Conservation (phyloP, 768 basidiomycete species). For the Gelatoporia subvermispora region DNA sequence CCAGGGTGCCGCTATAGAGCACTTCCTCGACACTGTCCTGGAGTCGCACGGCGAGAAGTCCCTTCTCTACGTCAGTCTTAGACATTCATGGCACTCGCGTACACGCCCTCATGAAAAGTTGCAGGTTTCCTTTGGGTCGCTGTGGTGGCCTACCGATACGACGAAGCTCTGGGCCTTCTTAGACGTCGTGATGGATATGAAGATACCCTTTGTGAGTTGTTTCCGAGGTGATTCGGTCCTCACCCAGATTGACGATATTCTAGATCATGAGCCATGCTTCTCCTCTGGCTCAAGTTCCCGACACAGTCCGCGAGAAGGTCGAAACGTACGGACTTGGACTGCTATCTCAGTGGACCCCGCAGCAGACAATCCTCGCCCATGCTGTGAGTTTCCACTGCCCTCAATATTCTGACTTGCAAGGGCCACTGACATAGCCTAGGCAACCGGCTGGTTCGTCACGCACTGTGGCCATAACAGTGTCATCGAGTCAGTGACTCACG, state of each 20-base stretch:
- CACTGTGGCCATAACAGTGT: slow-evolving; percentile 14
- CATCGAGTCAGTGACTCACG: slow-evolving; percentile 13
- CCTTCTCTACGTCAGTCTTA: slow-evolving; percentile 15
- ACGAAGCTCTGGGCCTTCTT: slow-evolving; percentile 15
- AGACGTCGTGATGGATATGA: slow-evolving; percentile 12
- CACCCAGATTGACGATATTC: neutral
- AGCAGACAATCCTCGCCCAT: slow-evolving; percentile 18
- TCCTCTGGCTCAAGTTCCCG: slow-evolving; percentile 4
- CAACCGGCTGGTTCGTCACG: slow-evolving; percentile 12
- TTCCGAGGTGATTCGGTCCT: neutral
- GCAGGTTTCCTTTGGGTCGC: slow-evolving; percentile 17
- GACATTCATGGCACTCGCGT: neutral
- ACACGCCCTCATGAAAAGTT: neutral
- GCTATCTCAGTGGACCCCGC: slow-evolving; percentile 17
- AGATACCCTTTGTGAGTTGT: slow-evolving; percentile 16
- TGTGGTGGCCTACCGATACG: slow-evolving; percentile 14
- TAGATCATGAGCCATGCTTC: slow-evolving; percentile 17
- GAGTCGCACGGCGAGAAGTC: slow-evolving; percentile 12
- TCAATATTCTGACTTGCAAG: neutral
- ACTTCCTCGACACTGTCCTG: slow-evolving; percentile 5
- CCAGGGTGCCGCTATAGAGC: slow-evolving; percentile 6
- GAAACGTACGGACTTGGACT: slow-evolving; percentile 10
- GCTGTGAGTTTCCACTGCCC: slow-evolving; percentile 5
- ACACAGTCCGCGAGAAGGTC: slow-evolving; percentile 6
- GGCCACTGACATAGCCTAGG: neutral